phyloP scores from a whole-genome alignment of 2,329 filamentous ascomycete genomes.

The Botrytis sinoallii region DNA sequence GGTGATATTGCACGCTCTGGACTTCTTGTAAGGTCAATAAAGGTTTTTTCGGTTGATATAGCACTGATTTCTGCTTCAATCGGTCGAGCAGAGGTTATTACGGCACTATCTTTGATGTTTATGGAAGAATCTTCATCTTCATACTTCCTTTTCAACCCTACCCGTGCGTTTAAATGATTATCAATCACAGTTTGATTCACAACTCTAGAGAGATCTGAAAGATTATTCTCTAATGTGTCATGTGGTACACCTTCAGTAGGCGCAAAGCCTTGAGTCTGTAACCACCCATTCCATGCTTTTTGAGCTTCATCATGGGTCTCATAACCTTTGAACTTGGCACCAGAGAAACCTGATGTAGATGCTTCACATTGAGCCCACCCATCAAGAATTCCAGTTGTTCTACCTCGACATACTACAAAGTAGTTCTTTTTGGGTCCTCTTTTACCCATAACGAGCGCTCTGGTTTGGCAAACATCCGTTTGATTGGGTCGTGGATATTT shows the following conservation, averaged over 20 bases:
- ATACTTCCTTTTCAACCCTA: not conserved
- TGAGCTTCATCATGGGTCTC: conserved; percentile 17
- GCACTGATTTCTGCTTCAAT: not conserved
- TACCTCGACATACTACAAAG: conserved; percentile 23
- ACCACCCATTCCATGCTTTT: conserved; percentile 24
- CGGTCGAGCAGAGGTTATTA: not conserved
- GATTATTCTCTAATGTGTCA: not conserved
- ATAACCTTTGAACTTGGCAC: conserved; percentile 20
- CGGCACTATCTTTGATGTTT: not conserved
- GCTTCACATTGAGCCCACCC: conserved; percentile 23
- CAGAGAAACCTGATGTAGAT: conserved; percentile 23
- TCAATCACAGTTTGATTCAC: not conserved
- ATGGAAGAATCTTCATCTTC: not conserved
- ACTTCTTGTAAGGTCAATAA: conserved; percentile 4
- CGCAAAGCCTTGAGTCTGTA: not conserved
- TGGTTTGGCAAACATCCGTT: not conserved
- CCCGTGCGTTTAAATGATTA: not conserved
- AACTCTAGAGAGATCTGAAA: not conserved
- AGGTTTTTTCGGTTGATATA: not conserved
- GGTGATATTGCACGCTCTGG: not conserved
- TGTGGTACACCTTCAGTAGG: not conserved
- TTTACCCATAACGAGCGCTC: not conserved
- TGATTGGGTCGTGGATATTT: not conserved
- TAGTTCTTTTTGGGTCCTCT: conserved; percentile 15
- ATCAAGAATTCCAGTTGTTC: conserved; percentile 24